These are phyloP conservation scores for Oligophagozyma castellii DNA, from an alignment of 1,139 yeast species.

Conservation along the genomic window DNA sequence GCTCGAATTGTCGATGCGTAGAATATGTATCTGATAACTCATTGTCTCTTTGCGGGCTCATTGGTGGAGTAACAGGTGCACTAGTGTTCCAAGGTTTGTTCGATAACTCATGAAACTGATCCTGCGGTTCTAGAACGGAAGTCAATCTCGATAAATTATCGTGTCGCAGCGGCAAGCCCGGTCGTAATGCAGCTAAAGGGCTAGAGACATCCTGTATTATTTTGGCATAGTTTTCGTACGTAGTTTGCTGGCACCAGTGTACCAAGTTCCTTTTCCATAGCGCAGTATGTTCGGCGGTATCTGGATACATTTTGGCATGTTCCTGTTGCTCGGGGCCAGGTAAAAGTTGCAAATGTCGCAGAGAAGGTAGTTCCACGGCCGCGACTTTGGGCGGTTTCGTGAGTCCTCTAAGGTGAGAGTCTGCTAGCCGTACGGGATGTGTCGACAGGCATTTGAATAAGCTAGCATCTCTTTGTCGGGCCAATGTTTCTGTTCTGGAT, in stretches of 20 bases:
- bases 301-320: constrained; percentile 21
- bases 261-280: constrained; percentile 21
- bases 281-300: constrained; percentile 21
- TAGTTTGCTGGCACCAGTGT: constrained; percentile 23
- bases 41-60: constrained; percentile 13
- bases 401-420: no score
- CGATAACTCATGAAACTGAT: constrained; percentile 16
- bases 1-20: no score
- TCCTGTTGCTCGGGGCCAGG: constrained; percentile 21
- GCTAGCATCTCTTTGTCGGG: no score
- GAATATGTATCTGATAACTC: neutral
- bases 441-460: no score
- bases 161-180: constrained; percentile 3
- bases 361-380: constrained; percentile 22
- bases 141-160: constrained; percentile 7
- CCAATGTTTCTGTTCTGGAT: no score
- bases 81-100: constrained; percentile 6
- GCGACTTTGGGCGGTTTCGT: no score
- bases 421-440: no score
- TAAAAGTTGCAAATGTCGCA: constrained; percentile 20
- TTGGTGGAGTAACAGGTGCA: constrained; percentile 23
- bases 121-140: constrained; percentile 16
- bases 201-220: constrained; percentile 15
- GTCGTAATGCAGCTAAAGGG: neutral
- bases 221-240: constrained; percentile 18